phyloP scores from a whole-genome alignment of 345 rosid genomes.

The Barbarea vulgaris region DNA sequence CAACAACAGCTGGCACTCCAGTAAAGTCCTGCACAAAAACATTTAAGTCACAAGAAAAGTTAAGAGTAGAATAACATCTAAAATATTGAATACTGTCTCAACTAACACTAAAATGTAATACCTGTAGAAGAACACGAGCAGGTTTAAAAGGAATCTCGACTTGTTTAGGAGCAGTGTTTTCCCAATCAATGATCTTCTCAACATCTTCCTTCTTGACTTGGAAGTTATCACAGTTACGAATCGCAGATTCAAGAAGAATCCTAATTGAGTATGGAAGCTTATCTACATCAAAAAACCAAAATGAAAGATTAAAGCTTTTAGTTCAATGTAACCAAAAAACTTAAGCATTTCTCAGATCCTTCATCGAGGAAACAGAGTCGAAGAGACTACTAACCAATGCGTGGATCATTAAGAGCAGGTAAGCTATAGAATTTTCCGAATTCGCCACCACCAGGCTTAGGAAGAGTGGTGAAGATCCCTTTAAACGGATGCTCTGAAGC shows the following conservation, averaged over 20 bases:
- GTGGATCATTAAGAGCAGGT: slow-evolving; percentile 90
- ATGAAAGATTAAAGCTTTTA: slow-evolving; percentile 3
- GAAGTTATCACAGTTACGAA: slow-evolving; percentile 80
- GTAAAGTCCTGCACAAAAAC: slow-evolving; percentile 74
- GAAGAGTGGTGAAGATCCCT: slow-evolving; percentile 65
- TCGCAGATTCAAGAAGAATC: slow-evolving; percentile 85
- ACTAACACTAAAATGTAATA: slow-evolving; percentile 16
- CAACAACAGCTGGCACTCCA: slow-evolving; percentile 97
- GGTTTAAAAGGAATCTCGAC: slow-evolving; percentile 94
- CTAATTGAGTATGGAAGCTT: slow-evolving; percentile 73
- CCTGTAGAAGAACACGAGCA: slow-evolving; percentile 81
- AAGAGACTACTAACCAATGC: no score
- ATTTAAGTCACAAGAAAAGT: slow-evolving; percentile 4
- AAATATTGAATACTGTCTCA: not conserved
- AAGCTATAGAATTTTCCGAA: slow-evolving; percentile 93
- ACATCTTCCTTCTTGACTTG: slow-evolving; percentile 79
- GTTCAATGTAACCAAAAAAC: no score
- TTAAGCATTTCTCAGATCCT: slow-evolving; percentile 43
- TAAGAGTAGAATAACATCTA: not conserved
- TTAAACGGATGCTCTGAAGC: slow-evolving; percentile 89
- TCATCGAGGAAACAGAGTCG: no score
- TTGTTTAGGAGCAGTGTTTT: slow-evolving; percentile 65
- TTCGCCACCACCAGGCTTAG: slow-evolving; percentile 93
- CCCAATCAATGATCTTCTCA: slow-evolving; percentile 91
- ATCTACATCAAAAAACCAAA: slow-evolving; percentile 44